phyloP scores from a whole-genome alignment of 2,329 filamentous ascomycete species.

The Ceratocystiopsis sp. region DNA sequence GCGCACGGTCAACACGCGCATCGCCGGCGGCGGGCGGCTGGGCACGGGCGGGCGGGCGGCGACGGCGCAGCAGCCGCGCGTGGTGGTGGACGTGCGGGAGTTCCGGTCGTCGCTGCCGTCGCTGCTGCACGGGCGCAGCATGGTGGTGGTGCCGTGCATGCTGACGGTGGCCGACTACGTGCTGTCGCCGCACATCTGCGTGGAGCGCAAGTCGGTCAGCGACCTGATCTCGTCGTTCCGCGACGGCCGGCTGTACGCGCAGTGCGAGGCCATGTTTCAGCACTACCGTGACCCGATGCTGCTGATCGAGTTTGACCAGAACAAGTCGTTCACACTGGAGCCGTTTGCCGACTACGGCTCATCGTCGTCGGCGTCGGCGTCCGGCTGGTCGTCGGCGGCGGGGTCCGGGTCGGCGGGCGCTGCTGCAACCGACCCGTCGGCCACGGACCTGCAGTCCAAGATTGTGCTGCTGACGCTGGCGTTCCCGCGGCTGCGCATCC shows the following conservation, averaged over 20 bases:
- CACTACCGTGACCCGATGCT: slow-evolving; percentile 84
- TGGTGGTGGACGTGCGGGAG: slow-evolving; percentile 91
- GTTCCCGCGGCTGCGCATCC: slow-evolving; percentile 75
- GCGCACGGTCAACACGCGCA: slow-evolving; percentile 88
- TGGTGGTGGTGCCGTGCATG: slow-evolving; percentile 85
- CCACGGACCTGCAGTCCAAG: slow-evolving; percentile 76
- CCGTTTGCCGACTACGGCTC: slow-evolving; percentile 48
- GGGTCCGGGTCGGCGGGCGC: slow-evolving; percentile 34
- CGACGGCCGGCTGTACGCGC: slow-evolving; percentile 79
- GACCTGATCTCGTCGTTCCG: slow-evolving; percentile 86
- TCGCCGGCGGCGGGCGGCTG: slow-evolving; percentile 79
- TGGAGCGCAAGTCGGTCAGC: slow-evolving; percentile 85
- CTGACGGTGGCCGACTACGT: slow-evolving; percentile 95
- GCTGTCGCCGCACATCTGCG: slow-evolving; percentile 73
- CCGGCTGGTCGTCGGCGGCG: slow-evolving; percentile 7
- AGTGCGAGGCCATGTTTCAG: slow-evolving; percentile 85
- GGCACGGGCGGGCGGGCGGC: slow-evolving; percentile 47
- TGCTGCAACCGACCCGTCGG: slow-evolving; percentile 26
- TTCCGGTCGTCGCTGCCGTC: slow-evolving; percentile 88
- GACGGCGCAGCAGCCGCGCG: slow-evolving; percentile 72
- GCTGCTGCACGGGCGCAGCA: slow-evolving; percentile 72
- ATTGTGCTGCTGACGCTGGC: slow-evolving; percentile 83
- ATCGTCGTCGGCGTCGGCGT: slow-evolving; percentile 8
- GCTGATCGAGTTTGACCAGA: slow-evolving; percentile 93
- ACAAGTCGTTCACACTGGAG: slow-evolving; percentile 91